Conservation (phyloP, 441 rosid genomes). For the Mallotus japonicus region DNA sequence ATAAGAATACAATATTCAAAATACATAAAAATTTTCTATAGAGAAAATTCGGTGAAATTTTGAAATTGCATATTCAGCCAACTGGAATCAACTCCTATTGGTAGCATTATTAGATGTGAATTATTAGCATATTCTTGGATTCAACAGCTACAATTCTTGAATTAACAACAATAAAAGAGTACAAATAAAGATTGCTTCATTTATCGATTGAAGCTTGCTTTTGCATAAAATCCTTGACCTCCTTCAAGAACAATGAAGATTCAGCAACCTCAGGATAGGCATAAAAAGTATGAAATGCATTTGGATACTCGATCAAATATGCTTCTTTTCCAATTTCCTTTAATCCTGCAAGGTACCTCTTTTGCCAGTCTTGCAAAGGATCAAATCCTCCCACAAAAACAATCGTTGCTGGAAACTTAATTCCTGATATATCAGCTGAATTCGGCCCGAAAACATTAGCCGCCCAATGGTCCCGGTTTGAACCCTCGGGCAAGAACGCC, state of each 20-base stretch:
- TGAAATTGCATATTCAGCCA: no score
- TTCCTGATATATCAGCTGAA: conserved; percentile 34
- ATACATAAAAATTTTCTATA: no score
- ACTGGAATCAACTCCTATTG: no score
- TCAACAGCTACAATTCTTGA: no score
- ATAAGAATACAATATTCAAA: no score
- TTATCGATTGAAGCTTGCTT: background rate
- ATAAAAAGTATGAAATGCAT: conserved; percentile 59
- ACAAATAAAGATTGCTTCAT: background rate
- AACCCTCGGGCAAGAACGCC: conserved; percentile 52
- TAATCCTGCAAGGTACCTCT: conserved; percentile 54
- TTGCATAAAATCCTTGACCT: conserved; percentile 41
- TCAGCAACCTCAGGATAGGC: conserved; percentile 49
- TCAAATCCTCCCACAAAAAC: conserved; percentile 59
- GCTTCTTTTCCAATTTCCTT: conserved; percentile 55
- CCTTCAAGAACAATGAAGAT: conserved; percentile 32
- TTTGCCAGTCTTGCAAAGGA: conserved; percentile 72
- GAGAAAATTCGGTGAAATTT: no score
- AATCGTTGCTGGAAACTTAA: conserved; percentile 54
- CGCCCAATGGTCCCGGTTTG: conserved; percentile 55
- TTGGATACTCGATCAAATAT: background rate
- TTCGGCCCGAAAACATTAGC: conserved; percentile 56
- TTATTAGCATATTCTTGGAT: no score
- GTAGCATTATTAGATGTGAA: no score
- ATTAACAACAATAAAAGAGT: no score